These are phyloP conservation scores for Penicillium paxilli DNA, from an alignment of 495 filamentous ascomycete species.

Conservation along the genomic window DNA sequence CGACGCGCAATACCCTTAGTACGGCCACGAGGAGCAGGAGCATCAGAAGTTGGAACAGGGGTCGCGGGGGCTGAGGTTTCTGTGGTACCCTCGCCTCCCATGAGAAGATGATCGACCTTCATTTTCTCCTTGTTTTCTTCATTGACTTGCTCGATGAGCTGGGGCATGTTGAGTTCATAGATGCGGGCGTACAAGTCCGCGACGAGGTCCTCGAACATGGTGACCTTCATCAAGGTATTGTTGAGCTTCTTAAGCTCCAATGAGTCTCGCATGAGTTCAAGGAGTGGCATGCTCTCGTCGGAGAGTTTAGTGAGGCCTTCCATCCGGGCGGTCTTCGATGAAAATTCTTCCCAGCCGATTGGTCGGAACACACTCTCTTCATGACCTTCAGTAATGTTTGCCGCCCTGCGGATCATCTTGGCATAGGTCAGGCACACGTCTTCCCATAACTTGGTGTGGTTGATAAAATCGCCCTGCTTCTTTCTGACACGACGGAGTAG, in stretches of 20 bases:
- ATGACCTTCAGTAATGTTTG: constrained; percentile 60
- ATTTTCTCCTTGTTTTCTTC: constrained; percentile 58
- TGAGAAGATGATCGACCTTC: constrained; percentile 59
- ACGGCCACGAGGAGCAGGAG: constrained; percentile 48
- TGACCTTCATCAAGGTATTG: constrained; percentile 77
- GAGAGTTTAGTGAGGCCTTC: constrained; percentile 50
- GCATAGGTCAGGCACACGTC: constrained; percentile 74
- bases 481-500: constrained; percentile 80
- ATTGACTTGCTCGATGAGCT: constrained; percentile 45
- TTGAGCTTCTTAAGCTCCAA: constrained; percentile 92
- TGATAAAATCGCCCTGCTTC: constrained; percentile 78
- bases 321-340: constrained; percentile 55
- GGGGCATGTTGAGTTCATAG: constrained; percentile 57
- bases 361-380: constrained; percentile 80
- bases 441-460: constrained; percentile 84
- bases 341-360: constrained; percentile 80
- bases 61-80: constrained; percentile 38
- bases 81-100: constrained; percentile 35
- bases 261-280: constrained; percentile 79
- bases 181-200: constrained; percentile 83
- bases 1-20: constrained; percentile 62
- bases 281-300: constrained; percentile 37
- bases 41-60: constrained; percentile 37
- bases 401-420: constrained; percentile 65
- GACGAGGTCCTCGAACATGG: constrained; percentile 85